Evolutionary conservation across 1,284 basidiomycete genomes (phyloP), one percentile per base, ranked within the genome.

Genomic region (Cutaneotrichosporon sp.): DNA sequence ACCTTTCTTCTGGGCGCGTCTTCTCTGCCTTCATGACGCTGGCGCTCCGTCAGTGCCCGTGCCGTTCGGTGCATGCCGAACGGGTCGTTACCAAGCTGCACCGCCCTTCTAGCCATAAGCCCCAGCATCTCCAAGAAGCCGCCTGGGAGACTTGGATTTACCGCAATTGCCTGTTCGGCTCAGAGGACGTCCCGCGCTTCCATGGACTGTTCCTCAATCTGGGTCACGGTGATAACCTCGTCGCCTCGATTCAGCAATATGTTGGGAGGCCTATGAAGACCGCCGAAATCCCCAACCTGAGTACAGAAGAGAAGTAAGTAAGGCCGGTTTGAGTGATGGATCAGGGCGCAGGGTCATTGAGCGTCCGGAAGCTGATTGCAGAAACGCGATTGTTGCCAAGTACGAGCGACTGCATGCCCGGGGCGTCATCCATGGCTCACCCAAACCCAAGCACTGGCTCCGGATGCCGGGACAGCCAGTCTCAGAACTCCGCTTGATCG

Each of bases 391-490:
- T 4, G 29, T 43, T 3, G 17, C 4, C 41, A 44, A 37, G 33
- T 51, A 51, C 22, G 25, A 7, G 8, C 31, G 16, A 4, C 34
- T 51, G 3, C 49, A 51, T 26, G 49, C 32, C 3, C 33, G 25
- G 12, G 49, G 49, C 3, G 12, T 51, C 12, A 14, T 51, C 3
- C 49, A 51, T 34, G 33, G 11, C 25, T 44, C 49, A 25, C 11
- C 33, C 12, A 16, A 9, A 3, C 25, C 42, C 25, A 45, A 45
- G 14, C 49, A 51, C 33, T 51, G 49, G 49, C 33, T 51, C 6
- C 20, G 17, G 17, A 2, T 16, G 10, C 12, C 6, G 4, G 37
- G 29, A 2, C 2, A 14, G 1, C 44, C 44, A 16, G 26, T 43
- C 3, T 20, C 20, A 9, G 19, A 25, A 5, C 10, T 49, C 16